These are phyloP conservation scores for Penicillium desertorum DNA, from an alignment of 495 filamentous ascomycete species.

Conservation along the genomic window DNA sequence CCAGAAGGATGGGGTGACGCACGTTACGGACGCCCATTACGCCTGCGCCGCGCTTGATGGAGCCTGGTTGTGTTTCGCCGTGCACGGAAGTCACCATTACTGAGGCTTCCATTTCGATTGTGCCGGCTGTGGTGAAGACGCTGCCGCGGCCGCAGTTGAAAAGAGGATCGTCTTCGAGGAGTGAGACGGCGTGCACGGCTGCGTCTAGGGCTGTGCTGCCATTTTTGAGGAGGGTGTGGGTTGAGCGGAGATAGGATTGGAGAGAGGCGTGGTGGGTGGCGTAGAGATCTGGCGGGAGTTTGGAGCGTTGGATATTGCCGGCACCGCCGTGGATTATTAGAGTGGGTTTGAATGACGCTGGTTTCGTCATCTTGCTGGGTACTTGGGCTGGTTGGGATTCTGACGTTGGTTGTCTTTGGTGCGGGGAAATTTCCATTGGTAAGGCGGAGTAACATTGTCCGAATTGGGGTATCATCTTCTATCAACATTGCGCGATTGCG, in stretches of 20 bases:
- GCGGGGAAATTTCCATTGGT: neutral
- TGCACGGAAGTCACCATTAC: conserved; percentile 70
- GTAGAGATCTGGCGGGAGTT: conserved; percentile 62
- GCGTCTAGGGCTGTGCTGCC: conserved; percentile 63
- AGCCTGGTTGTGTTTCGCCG: conserved; percentile 31
- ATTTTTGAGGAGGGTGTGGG: conserved; percentile 40
- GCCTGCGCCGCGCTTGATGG: conserved; percentile 72
- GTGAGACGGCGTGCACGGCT: conserved; percentile 70
- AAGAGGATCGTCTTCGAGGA: conserved; percentile 77
- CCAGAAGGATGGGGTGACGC: conserved; percentile 77
- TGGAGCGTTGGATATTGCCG: conserved; percentile 71
- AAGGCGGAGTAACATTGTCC: neutral
- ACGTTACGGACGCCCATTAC: conserved; percentile 70
- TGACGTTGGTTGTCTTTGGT: conserved; percentile 2
- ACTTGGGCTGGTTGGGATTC: conserved; percentile 7
- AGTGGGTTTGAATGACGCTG: conserved; percentile 53
- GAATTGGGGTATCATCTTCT: conserved; percentile 6
- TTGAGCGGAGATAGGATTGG: conserved; percentile 56
- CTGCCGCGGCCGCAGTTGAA: conserved; percentile 87
- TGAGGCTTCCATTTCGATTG: conserved; percentile 85
- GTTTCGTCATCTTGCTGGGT: neutral
- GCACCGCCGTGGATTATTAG: conserved; percentile 89
- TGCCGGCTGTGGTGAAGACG: conserved; percentile 79
- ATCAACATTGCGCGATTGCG: neutral
- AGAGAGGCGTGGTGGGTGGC: conserved; percentile 60